Evolutionary conservation across 2,329 filamentous ascomycete species (phyloP).

Genomic region (Elsinoe australis): DNA sequence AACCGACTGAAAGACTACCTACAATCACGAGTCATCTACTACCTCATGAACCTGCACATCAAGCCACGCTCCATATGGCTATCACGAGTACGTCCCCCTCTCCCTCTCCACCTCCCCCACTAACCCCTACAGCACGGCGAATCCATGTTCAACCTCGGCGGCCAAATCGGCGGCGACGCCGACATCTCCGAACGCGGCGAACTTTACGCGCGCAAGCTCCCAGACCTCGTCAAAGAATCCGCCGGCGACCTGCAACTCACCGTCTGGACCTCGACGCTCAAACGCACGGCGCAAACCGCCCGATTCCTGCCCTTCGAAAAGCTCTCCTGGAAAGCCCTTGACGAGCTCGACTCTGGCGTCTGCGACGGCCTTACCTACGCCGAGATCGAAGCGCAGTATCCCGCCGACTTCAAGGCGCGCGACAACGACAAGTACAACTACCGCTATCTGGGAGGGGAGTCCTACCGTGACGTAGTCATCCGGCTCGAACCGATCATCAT

Average conservation of each 20-base stretch:
- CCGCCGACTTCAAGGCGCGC: constrained; percentile 88
- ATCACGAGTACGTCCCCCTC: constrained; percentile 56
- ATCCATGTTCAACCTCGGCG: constrained; percentile 82
- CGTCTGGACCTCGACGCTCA: constrained; percentile 68
- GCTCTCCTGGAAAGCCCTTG: constrained; percentile 95
- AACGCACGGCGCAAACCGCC: constrained; percentile 85
- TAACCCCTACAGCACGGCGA: constrained; percentile 64
- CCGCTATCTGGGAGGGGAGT: constrained; percentile 92
- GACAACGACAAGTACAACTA: constrained; percentile 99
- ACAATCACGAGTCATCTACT: constrained; percentile 93
- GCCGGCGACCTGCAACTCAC: constrained; percentile 68
- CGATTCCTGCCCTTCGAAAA: constrained; percentile 87
- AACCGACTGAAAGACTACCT: constrained; percentile 96
- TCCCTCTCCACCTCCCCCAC: neutral
- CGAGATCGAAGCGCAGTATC: constrained; percentile 83
- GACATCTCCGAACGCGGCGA: constrained; percentile 78
- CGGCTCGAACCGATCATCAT: constrained; percentile 98
- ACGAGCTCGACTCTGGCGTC: constrained; percentile 92
- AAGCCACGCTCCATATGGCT: constrained; percentile 94
- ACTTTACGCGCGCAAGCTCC: constrained; percentile 76
- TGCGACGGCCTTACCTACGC: constrained; percentile 96
- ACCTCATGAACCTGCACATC: constrained; percentile 97
- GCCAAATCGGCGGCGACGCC: constrained; percentile 88
- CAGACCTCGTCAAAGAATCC: constrained; percentile 74
- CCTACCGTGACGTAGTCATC: constrained; percentile 93